Conservation (phyloP, 2,329 filamentous ascomycete genomes). For the Myrmaecium sp. region DNA sequence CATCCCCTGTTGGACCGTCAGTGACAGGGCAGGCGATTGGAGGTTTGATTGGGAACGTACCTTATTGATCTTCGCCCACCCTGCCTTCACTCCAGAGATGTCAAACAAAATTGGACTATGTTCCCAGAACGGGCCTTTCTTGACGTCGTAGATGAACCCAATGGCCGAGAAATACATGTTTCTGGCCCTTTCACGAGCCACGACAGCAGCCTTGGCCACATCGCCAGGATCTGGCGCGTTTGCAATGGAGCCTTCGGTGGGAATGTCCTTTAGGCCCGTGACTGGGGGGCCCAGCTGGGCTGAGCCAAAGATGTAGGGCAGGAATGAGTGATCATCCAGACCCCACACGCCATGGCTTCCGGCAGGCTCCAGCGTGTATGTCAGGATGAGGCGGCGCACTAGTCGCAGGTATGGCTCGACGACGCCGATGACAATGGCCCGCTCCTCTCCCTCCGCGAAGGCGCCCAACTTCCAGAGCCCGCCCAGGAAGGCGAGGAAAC, state of each 20-base stretch:
- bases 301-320: slow-evolving; percentile 89
- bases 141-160: slow-evolving; percentile 95
- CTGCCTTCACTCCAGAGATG: slow-evolving; percentile 68
- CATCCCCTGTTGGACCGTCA: slow-evolving; percentile 50
- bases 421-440: slow-evolving; percentile 63
- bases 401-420: slow-evolving; percentile 75
- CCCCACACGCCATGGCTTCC: slow-evolving; percentile 97
- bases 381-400: slow-evolving; percentile 66
- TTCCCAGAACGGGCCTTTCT: slow-evolving; percentile 84
- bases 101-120: slow-evolving; percentile 91
- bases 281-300: slow-evolving; percentile 75
- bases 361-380: slow-evolving; percentile 85
- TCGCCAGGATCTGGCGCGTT: slow-evolving; percentile 51
- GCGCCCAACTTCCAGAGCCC: slow-evolving; percentile 79
- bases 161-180: slow-evolving; percentile 86
- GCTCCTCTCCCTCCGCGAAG: slow-evolving; percentile 52
- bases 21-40: slow-evolving; percentile 1
- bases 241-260: slow-evolving; percentile 60
- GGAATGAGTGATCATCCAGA: slow-evolving; percentile 89
- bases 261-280: slow-evolving; percentile 35
- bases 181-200: slow-evolving; percentile 22
- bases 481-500: slow-evolving; percentile 80
- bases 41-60: slow-evolving; percentile 8
- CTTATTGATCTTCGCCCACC: slow-evolving; percentile 96
- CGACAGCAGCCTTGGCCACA: slow-evolving; percentile 32